Base-by-base conservation (phyloP, 345 rosid genomes). In the Pelargonium nanum region DNA sequence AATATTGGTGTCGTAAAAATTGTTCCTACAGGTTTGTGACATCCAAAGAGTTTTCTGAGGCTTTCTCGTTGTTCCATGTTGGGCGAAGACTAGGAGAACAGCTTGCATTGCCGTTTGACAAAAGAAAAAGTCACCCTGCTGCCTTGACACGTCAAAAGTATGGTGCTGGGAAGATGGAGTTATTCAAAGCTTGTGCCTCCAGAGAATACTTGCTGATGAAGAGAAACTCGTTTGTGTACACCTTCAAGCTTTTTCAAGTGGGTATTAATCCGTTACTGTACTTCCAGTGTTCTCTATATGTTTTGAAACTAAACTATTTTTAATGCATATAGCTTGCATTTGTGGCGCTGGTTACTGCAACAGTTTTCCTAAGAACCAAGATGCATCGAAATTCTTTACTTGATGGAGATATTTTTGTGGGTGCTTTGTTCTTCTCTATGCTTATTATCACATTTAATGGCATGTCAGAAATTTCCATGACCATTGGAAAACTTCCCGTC, bases 401-500 rank as follows among this genome's bases (percentile, higher is more conserved):
- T 0, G 83, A 78, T 74, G 97, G 98, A 57, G 67, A 48, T 40
- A 54, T 84, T 26, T 88, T 68, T 56, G 26, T 60, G 0, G 96
- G 98, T 19, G 87, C 92, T 62, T 66, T 80, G 69, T 88, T 88
- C 81, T 86, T 81, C 62, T 5, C 77, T 26, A 62, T 82, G 20
- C 51, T 62, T 65, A 71, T 63, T 63, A 48, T 83, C 61, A 80
- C 80, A 92, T 86, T 88, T 57, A 83, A 79, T 55, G 88, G 98
- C 26, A 70, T 77, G 82, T 50, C 92, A 0, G 96, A 91, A 75
- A 58, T 91, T 26, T 78, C 90, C 45, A 78, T 91, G 87, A 81
- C 94, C 54, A 79, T 91, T 44, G 77, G 73, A 26, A 91, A 80
- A 71, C 98, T 91, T 74, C 89, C 95, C 13, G 84, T 88, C 57